phyloP scores from a whole-genome alignment of 75 land plant species.

The Pseudotsuga menziesii region DNA sequence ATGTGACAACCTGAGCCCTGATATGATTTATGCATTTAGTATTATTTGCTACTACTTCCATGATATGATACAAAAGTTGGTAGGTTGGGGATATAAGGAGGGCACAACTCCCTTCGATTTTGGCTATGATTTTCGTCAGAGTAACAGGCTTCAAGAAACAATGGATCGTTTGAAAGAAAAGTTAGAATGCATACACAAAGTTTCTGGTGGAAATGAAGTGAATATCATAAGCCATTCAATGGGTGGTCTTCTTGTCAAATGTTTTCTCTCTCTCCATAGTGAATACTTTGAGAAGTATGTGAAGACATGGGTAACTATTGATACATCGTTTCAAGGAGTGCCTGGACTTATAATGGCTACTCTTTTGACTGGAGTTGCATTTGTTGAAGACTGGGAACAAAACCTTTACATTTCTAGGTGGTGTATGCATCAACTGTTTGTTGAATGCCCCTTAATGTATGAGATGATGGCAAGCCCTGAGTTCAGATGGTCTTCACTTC shows the following conservation, averaged over 20 bases:
- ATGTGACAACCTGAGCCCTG: conserved; percentile 92
- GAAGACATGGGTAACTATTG: too few relatives aligned
- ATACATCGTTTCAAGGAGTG: neutral
- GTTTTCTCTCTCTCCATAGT: conserved; percentile 67
- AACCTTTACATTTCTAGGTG: too few relatives aligned
- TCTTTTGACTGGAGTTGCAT: too few relatives aligned
- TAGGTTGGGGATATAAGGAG: conserved; percentile 89
- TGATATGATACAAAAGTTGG: conserved; percentile 85
- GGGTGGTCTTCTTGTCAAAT: conserved; percentile 95
- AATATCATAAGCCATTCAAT: conserved; percentile 90
- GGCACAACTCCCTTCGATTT: conserved; percentile 94
- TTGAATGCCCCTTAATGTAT: conserved; percentile 96
- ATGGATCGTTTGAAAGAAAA: conserved; percentile 62
- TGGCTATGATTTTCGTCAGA: conserved; percentile 99
- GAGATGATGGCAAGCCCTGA: conserved; percentile 80
- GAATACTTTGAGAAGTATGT: conserved; percentile 31
- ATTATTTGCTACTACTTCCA: conserved; percentile 82
- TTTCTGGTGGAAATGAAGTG: conserved; percentile 88
- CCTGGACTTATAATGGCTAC: too few relatives aligned
- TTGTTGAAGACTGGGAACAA: too few relatives aligned
- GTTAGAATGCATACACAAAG: conserved; percentile 56
- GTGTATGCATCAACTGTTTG: conserved; percentile 23
- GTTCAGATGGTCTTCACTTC: conserved; percentile 62
- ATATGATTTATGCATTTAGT: conserved; percentile 19
- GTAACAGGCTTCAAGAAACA: conserved; percentile 86